These are phyloP conservation scores for Suhomyces chickasaworum DNA, from an alignment of 1,139 yeast species.

Conservation along the genomic window DNA sequence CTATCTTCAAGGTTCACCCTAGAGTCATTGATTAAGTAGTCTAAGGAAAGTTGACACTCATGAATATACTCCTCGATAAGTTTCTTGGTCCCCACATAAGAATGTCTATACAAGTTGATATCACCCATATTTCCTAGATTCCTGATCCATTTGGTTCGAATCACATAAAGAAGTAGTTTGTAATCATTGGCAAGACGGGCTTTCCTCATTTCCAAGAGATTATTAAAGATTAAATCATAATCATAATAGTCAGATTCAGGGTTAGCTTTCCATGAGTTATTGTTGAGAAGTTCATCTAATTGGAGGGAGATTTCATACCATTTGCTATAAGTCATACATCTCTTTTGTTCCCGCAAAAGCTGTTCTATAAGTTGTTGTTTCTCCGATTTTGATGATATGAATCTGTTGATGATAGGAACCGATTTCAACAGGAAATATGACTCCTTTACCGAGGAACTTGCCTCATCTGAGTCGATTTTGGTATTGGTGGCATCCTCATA, in stretches of 20 bases:
- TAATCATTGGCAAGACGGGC: slow-evolving; percentile 64
- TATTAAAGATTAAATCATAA: slow-evolving; percentile 55
- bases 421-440: slow-evolving; percentile 14
- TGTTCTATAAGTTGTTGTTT: slow-evolving; percentile 28
- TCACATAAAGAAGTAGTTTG: slow-evolving; percentile 63
- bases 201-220: slow-evolving; percentile 58
- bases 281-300: slow-evolving; percentile 65
- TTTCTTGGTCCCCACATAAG: slow-evolving; percentile 82
- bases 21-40: slow-evolving; percentile 42
- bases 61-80: slow-evolving; percentile 79
- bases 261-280: slow-evolving; percentile 70
- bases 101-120: slow-evolving; percentile 70
- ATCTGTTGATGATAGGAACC: slow-evolving; percentile 31
- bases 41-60: slow-evolving; percentile 71
- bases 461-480: not conserved
- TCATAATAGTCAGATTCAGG: slow-evolving; percentile 71
- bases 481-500: slow-evolving; percentile 1
- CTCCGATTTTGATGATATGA: slow-evolving; percentile 32
- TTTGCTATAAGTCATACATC: slow-evolving; percentile 64
- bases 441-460: not conserved
- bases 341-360: slow-evolving; percentile 52
- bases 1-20: slow-evolving; percentile 63
- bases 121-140: slow-evolving; percentile 90
- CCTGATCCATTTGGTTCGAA: slow-evolving; percentile 83
- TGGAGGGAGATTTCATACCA: slow-evolving; percentile 69